Evolutionary conservation across 2,329 filamentous ascomycete species (phyloP), one percentile per base, ranked within the genome.

Genomic region (Pseudophaeomoniella oleicola): DNA sequence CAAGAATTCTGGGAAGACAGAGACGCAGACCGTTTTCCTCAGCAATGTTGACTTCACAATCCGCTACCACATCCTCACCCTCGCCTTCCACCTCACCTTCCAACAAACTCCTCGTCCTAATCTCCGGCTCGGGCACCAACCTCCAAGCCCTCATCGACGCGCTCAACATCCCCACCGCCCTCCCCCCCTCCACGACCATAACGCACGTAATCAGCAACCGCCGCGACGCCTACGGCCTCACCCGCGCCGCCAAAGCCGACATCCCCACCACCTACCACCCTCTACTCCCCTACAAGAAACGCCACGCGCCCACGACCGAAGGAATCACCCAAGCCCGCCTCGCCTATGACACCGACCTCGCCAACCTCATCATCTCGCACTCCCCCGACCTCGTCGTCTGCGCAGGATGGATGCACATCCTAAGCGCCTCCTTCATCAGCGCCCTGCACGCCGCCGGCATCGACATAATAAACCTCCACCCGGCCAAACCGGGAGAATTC

Each of bases 401-500:
- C 46, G 78, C 82, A 3, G 85, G 86, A 2, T 92, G 82, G 71
- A 92, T 92, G 84, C 78, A 90, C 54, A 78, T 92, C 39, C 71
- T 92, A 34, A 77, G 75, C 0, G 63, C 66, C 2, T 61, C 66
- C 1, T 90, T 92, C 53, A 62, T 93, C 34, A 66, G 70, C 5
- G 81, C 83, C 2, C 52, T 93, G 5, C 67, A 72, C 19, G 60
- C 56, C 10, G 72, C 66, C 0, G 69, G 69, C 0, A 65, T 88
- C 22, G 70, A 67, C 16, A 75, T 88, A 32, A 87, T 93, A 50
- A 93, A 93, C 53, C 58, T 93, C 30, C 85, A 93, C 51, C 85
- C 84, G 9, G 75, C 79, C 3, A 57, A 83, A 30, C 79, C 69
- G 50, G 81, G 81, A 1, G 70, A 76, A 48, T 87, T 85, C 52